Evolutionary conservation across 352 stramenopile species (phyloP).

Genomic region (Pythium brachiatum): DNA sequence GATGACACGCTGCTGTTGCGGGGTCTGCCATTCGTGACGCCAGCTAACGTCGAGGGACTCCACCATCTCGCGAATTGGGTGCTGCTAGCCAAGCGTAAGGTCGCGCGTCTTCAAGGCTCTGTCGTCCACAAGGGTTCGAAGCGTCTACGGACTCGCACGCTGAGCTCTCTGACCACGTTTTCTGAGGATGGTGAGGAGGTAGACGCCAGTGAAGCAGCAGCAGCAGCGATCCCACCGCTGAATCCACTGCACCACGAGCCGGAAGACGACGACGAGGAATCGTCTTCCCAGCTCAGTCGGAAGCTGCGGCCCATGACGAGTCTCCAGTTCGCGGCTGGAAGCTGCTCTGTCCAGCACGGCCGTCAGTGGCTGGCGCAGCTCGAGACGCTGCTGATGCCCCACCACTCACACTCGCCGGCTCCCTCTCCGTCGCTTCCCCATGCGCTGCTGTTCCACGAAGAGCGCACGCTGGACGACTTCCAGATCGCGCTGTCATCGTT

Average conservation of each 20-base stretch:
- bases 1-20: conserved; percentile 20
- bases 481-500: conserved; percentile 66
- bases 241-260: conserved; percentile 17
- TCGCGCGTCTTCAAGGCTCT: conserved; percentile 49
- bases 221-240: conserved; percentile 7
- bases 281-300: conserved; percentile 55
- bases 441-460: conserved; percentile 81
- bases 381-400: conserved; percentile 54
- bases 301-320: conserved; percentile 79
- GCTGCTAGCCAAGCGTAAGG: conserved; percentile 69
- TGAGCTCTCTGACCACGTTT: conserved; percentile 49
- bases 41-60: conserved; percentile 71
- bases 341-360: conserved; percentile 50
- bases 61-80: conserved; percentile 82
- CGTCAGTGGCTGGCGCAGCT: conserved; percentile 69
- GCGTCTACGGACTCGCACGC: conserved; percentile 31
- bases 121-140: conserved; percentile 28
- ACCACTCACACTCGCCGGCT: background rate
- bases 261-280: conserved; percentile 24
- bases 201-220: conserved; percentile 3
- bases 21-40: conserved; percentile 33
- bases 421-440: conserved; percentile 31
- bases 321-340: conserved; percentile 72
- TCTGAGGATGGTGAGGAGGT: conserved; percentile 24
- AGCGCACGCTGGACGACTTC: conserved; percentile 70